Evolutionary conservation across 805 yeast genomes (phyloP).

Genomic region (Dipodascus albidus): DNA sequence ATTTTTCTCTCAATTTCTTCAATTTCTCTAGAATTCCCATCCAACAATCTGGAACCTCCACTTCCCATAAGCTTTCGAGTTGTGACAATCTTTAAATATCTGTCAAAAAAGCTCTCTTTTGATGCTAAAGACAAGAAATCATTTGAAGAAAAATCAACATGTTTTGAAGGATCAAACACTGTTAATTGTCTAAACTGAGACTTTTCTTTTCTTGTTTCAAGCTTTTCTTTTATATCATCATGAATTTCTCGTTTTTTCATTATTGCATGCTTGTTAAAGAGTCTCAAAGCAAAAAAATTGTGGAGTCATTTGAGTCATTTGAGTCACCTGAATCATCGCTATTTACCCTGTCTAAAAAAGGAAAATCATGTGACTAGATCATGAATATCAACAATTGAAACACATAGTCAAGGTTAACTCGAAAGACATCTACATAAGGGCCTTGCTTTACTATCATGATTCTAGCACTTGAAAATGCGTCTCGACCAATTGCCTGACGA

Average conservation of each 20-base stretch:
- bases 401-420: neutral
- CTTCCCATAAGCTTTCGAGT: slow-evolving; percentile 9
- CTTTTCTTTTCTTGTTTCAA: neutral
- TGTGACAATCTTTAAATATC: slow-evolving; percentile 8
- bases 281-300: neutral
- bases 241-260: neutral
- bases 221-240: neutral
- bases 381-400: neutral
- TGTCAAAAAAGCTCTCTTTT: slow-evolving; percentile 4
- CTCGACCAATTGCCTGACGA: neutral
- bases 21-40: slow-evolving; percentile 15
- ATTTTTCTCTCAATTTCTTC: slow-evolving; percentile 11
- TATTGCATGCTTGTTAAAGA: neutral
- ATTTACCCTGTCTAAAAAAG: neutral
- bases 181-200: slow-evolving; percentile 6
- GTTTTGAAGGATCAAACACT: neutral
- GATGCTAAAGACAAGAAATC: slow-evolving; percentile 13
- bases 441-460: neutral
- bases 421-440: neutral
- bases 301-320: slow-evolving; percentile 3
- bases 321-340: slow-evolving; percentile 4
- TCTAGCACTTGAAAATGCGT: neutral
- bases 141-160: slow-evolving; percentile 17
- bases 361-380: neutral
- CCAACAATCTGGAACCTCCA: slow-evolving; percentile 19